These are phyloP conservation scores for Bipolaris zeicola DNA, from an alignment of 2,329 filamentous ascomycete species.

Conservation along the genomic window DNA sequence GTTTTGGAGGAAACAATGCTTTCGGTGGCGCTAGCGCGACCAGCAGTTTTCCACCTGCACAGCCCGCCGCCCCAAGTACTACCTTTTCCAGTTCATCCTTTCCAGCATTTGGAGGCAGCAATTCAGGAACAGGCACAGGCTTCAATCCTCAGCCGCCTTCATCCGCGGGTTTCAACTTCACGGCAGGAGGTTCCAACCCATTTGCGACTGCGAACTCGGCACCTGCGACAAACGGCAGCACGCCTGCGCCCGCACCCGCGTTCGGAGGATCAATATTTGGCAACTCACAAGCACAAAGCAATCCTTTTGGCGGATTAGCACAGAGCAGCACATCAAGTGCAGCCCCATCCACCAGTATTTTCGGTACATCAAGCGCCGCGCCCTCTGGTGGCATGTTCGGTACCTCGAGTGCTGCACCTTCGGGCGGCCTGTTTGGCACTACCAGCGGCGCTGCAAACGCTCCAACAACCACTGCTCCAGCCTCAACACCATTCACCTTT, in stretches of 20 bases:
- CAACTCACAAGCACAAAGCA: conserved; percentile 25
- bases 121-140: conserved; percentile 14
- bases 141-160: conserved; percentile 37
- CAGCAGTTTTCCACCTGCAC: conserved; percentile 42
- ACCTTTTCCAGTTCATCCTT: conserved; percentile 40
- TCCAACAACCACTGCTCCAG: conserved; percentile 20
- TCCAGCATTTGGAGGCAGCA: conserved; percentile 37
- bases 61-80: conserved; percentile 30
- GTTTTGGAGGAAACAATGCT: conserved; percentile 15
- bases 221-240: conserved; percentile 30
- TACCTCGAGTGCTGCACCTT: conserved; percentile 21
- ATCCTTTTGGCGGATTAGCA: conserved; percentile 26
- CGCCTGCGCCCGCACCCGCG: conserved; percentile 12
- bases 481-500: conserved; percentile 26
- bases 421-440: conserved; percentile 19
- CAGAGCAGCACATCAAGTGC: conserved; percentile 20
- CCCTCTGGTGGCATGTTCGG: conserved; percentile 25
- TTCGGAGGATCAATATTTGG: conserved; percentile 27
- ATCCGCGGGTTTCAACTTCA: conserved; percentile 36
- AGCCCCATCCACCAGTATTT: conserved; percentile 13
- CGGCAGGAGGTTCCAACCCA: conserved; percentile 27
- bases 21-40: conserved; percentile 28
- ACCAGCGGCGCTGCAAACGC: conserved; percentile 20
- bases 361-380: conserved; percentile 18
- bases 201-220: conserved; percentile 27